Evolutionary conservation across 306 rosid species (phyloP).

Genomic region (Spatholobus suberectus): DNA sequence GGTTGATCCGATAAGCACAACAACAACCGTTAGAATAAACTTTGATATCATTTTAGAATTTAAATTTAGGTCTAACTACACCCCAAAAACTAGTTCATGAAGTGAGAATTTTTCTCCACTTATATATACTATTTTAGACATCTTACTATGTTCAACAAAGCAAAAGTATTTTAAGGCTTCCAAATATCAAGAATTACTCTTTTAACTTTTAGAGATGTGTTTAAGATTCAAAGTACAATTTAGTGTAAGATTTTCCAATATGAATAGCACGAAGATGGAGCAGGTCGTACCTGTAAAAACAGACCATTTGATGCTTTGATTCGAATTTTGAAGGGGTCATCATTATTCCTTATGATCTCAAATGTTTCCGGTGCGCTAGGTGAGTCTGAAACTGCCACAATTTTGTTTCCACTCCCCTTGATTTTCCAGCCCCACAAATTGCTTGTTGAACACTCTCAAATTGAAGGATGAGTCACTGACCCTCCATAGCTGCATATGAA

Average conservation of each 20-base stretch:
- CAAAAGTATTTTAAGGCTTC: neutral
- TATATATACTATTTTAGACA: too few species aligned
- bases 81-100: too few species aligned
- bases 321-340: slow-evolving; percentile 46
- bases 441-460: slow-evolving; percentile 48
- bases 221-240: neutral
- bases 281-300: slow-evolving; percentile 54
- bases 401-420: slow-evolving; percentile 36
- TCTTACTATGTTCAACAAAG: too few species aligned
- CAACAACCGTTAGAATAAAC: too few species aligned
- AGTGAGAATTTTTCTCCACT: too few species aligned
- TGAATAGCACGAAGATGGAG: neutral
- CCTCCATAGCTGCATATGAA: slow-evolving; percentile 62
- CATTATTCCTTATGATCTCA: slow-evolving; percentile 47
- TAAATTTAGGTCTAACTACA: too few species aligned
- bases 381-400: slow-evolving; percentile 42
- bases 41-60: too few species aligned
- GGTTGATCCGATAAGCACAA: too few species aligned
- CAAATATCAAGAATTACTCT: neutral
- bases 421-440: slow-evolving; percentile 43
- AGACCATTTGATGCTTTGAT: slow-evolving; percentile 59
- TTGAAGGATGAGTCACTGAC: slow-evolving; percentile 55
- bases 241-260: neutral
- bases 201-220: neutral
- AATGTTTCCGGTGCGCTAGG: slow-evolving; percentile 52